Percentiles rank a stretch among this genome's conserved stretches.
Evolutionary conservation across 139 green algal species (phyloP).

Genomic region (Picochlorum sp.): DNA sequence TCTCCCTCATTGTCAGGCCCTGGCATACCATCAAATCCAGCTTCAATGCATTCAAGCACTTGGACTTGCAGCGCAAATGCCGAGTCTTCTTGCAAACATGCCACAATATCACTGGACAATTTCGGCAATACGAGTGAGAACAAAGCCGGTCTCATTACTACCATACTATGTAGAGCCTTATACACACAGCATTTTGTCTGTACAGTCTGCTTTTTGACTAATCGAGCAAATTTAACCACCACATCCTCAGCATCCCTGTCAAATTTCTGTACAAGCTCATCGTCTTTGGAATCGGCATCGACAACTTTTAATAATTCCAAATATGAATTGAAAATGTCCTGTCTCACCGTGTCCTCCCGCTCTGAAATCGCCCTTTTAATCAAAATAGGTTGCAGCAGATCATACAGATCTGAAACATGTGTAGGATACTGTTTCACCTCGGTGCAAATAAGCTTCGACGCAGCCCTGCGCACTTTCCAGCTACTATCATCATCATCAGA

Average conservation of each 20-base stretch:
- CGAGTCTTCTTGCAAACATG: conserved; percentile 60
- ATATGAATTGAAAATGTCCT: conserved; percentile 66
- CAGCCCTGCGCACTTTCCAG: conserved; percentile 89
- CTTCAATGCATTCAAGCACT: conserved; percentile 78
- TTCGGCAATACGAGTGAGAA: conserved; percentile 40
- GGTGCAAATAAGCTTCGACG: conserved; percentile 56
- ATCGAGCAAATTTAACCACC: neutral
- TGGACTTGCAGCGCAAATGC: conserved; percentile 74
- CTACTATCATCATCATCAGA: conserved; percentile 90
- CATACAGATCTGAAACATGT: conserved; percentile 35
- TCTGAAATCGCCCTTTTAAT: conserved; percentile 69
- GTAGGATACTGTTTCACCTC: conserved; percentile 58
- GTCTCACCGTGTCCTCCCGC: conserved; percentile 87
- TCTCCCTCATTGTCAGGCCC: conserved; percentile 46
- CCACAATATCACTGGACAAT: conserved; percentile 55
- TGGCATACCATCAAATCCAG: conserved; percentile 39
- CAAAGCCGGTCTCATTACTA: neutral
- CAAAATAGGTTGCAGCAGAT: conserved; percentile 38
- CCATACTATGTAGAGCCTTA: neutral
- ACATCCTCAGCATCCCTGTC: conserved; percentile 6
- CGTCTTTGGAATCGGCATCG: conserved; percentile 3
- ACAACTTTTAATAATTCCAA: conserved; percentile 60
- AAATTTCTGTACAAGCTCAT: neutral
- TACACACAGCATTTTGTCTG: too few species aligned
- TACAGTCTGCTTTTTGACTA: too few species aligned